A percentile compares a stretch with the other conserved stretches of the same genome.
phyloP scores from a whole-genome alignment of 2,329 filamentous ascomycete species.

The Onygenales sp. region DNA sequence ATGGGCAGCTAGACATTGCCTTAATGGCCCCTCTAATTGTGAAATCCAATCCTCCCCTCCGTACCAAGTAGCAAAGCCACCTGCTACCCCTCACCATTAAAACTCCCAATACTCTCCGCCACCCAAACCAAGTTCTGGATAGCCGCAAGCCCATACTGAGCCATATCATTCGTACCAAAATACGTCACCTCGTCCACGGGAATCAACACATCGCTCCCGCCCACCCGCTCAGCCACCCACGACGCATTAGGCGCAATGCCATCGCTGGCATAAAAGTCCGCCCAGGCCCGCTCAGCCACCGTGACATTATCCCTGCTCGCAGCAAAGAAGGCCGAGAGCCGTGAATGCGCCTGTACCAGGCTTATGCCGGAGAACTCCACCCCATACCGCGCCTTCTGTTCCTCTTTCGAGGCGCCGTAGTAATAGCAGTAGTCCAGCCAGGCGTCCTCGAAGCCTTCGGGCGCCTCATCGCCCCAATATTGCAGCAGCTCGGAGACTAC shows the following conservation, averaged over 20 bases:
- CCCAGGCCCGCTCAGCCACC: constrained; percentile 45
- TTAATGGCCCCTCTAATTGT: no score
- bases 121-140: constrained; percentile 41
- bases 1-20: no score
- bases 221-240: constrained; percentile 27
- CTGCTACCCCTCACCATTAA: neutral
- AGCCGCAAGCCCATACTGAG: constrained; percentile 48
- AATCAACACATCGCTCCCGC: constrained; percentile 36
- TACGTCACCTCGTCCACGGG: constrained; percentile 48
- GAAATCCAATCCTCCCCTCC: no score
- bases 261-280: constrained; percentile 35
- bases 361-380: constrained; percentile 38
- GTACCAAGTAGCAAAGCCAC: no score
- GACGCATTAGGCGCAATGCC: constrained; percentile 4
- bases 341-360: constrained; percentile 49
- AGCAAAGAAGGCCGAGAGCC: constrained; percentile 48
- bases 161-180: constrained; percentile 49
- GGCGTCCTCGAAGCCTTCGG: constrained; percentile 42
- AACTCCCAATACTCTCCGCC: neutral
- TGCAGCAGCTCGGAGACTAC: constrained; percentile 48
- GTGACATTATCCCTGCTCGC: constrained; percentile 35
- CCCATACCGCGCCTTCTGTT: constrained; percentile 48
- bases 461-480: constrained; percentile 37
- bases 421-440: constrained; percentile 55
- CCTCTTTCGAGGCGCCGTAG: constrained; percentile 40